These are phyloP conservation scores for Pelargonium cotyledonis DNA, from an alignment of 441 rosid genomes.

Conservation along the genomic window DNA sequence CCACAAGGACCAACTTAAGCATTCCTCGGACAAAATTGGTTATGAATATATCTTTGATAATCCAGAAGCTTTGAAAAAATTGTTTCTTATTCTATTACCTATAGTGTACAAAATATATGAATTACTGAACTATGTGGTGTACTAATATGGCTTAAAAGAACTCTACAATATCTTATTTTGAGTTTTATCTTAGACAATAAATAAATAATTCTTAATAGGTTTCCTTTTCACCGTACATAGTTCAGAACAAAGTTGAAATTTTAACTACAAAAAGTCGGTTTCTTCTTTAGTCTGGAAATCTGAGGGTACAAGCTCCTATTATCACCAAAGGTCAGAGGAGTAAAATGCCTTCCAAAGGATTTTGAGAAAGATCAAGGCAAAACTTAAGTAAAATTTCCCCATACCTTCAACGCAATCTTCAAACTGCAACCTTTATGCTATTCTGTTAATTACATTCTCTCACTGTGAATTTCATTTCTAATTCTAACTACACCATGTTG, in stretches of 20 bases:
- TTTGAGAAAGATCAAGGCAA: constrained; percentile 4
- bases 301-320: background rate
- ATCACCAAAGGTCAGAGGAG: constrained; percentile 1
- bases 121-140: background rate
- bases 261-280: background rate
- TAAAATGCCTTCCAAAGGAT: background rate
- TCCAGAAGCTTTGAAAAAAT: background rate
- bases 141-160: background rate
- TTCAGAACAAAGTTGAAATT: background rate
- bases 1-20: background rate
- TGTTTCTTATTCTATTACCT: background rate
- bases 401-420: background rate
- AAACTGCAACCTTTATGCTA: background rate
- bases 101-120: background rate
- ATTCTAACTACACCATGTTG: constrained; percentile 2
- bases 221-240: background rate
- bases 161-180: background rate
- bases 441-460: background rate
- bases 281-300: background rate
- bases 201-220: background rate
- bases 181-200: background rate
- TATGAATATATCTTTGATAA: background rate
- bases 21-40: background rate
- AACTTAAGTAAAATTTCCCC: background rate
- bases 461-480: background rate